These are phyloP conservation scores for Murraya paniculata DNA, from an alignment of 345 rosid genomes.

Conservation along the genomic window DNA sequence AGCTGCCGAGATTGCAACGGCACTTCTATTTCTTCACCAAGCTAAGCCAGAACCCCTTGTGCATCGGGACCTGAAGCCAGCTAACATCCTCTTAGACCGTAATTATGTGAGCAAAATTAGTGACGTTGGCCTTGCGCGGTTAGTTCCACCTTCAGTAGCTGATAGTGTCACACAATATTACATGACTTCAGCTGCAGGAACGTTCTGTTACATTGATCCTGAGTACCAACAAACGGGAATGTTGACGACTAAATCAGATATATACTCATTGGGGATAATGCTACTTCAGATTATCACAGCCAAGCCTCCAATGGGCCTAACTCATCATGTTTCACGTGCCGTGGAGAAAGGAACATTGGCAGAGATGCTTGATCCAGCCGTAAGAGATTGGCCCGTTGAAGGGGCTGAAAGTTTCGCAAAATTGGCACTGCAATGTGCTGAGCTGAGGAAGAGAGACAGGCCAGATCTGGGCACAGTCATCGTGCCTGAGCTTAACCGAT, in stretches of 20 bases:
- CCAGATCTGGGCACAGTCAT: constrained; percentile 71
- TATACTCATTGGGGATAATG: constrained; percentile 81
- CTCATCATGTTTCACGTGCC: constrained; percentile 72
- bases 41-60: constrained; percentile 97
- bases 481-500: constrained; percentile 66
- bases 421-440: constrained; percentile 59
- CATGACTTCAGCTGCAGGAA: constrained; percentile 93
- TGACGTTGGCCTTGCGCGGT: constrained; percentile 89
- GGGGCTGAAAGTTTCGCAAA: constrained; percentile 60
- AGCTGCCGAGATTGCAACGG: constrained; percentile 80
- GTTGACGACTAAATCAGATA: constrained; percentile 78
- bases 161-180: constrained; percentile 76
- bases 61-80: constrained; percentile 91
- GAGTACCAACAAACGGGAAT: constrained; percentile 89
- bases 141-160: constrained; percentile 82
- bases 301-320: constrained; percentile 76
- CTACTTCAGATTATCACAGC: constrained; percentile 82
- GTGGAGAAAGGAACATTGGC: constrained; percentile 58
- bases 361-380: constrained; percentile 60
- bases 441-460: constrained; percentile 79
- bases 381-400: constrained; percentile 77
- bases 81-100: constrained; percentile 81
- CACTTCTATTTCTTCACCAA: constrained; percentile 88
- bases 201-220: constrained; percentile 89
- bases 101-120: constrained; percentile 87